phyloP scores from a whole-genome alignment of 2,329 filamentous ascomycete genomes.

The Dactylella cylindrospora region DNA sequence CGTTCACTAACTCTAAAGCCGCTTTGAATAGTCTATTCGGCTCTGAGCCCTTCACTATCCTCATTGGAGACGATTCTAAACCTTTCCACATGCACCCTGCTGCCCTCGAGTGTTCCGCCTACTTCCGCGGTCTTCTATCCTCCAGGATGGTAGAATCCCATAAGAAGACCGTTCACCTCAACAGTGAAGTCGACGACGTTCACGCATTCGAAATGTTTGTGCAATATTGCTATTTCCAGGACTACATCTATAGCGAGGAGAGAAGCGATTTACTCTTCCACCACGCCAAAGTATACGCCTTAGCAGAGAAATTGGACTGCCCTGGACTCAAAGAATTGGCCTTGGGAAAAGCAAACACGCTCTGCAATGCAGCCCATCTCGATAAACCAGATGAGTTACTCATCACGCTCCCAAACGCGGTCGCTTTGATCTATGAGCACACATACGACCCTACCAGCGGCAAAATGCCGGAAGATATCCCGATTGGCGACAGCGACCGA shows the following conservation, averaged over 20 bases:
- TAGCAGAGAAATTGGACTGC: conserved; percentile 18
- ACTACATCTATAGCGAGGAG: conserved; percentile 5
- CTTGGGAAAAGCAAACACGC: background rate
- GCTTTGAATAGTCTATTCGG: background rate
- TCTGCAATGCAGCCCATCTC: background rate
- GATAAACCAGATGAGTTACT: background rate
- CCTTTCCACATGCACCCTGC: conserved; percentile 10
- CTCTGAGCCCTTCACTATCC: background rate
- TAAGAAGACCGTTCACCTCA: conserved; percentile 2
- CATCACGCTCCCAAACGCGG: background rate
- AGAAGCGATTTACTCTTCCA: background rate
- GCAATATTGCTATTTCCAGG: conserved; percentile 26
- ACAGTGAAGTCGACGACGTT: conserved; percentile 3
- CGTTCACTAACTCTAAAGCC: no score
- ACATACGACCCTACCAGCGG: conserved; percentile 8
- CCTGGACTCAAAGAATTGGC: conserved; percentile 14
- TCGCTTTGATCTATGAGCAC: conserved; percentile 6
- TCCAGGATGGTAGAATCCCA: conserved; percentile 11
- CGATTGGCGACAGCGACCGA: background rate
- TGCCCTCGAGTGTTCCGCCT: conserved; percentile 13
- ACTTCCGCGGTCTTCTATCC: conserved; percentile 6
- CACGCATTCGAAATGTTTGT: conserved; percentile 15
- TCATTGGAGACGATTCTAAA: conserved; percentile 7
- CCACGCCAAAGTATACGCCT: conserved; percentile 17
- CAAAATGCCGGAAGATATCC: conserved; percentile 4